Evolutionary conservation across 2,329 filamentous ascomycete genomes (phyloP), one percentile per base, ranked within the genome.

Genomic region (Beauveria brongniartii): DNA sequence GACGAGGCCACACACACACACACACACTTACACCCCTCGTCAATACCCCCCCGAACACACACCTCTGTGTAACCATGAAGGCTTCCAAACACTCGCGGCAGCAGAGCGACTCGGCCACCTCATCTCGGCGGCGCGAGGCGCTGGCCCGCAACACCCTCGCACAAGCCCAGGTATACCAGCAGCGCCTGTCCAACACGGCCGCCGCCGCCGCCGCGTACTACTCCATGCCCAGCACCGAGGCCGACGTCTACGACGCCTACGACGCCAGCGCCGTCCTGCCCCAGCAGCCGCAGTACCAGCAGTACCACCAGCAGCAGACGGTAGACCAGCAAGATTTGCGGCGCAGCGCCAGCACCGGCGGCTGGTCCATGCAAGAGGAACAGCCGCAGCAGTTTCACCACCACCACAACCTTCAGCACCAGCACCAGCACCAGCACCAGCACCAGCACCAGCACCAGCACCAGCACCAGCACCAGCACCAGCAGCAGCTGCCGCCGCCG

Each of bases 131-230:
- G 28, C 57, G 57, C n/a, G 57, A 54, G 5, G 22, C 50, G 5
- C 50, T 54, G 20, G 40, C 41, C 30, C 50, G 57, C 57, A 59
- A 59, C 56, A 37, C 12, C 40, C 30, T 54, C 41, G 57, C 57
- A 47, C 57, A 60, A 18, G 41, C 57, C 4, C 57, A 54, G 28
- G 57, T 20, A 10, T 60, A 47, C 43, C 57, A 60, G 24, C 57
- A 53, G 14, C 54, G 54, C 20, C 28, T 56, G 28, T 20, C 54
- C 28, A n/a, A 14, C 14, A 30, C 12, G 6, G n/a, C 9, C n/a
- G n/a, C 57, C 20, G 52, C 57, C 20, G 52, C 40, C 3, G 7
- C 26, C 16, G n/a, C 47, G 22, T 60, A 54, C 41, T 60, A 60
- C 28, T n/a, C 40, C 34, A 43, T 58, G 44, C 16, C 47, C 6